Evolutionary conservation across 169 alveolate genomes (phyloP), one percentile per base, ranked within the genome.

Genomic region (Plasmodium knowlesi): DNA sequence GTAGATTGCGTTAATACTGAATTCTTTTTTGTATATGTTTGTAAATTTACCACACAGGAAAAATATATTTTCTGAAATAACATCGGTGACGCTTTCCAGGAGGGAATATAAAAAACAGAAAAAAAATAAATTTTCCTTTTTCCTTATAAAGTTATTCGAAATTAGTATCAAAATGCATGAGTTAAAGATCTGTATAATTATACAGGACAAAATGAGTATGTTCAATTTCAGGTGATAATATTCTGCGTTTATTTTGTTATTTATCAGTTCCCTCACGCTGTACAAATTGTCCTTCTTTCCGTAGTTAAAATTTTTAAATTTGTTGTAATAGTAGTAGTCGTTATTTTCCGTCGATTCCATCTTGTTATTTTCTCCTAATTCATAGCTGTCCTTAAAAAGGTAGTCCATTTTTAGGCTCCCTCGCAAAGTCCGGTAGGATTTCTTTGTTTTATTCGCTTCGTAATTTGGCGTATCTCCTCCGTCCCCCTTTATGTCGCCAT

Each of bases 11-110:
- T 81, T 91, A 39, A 82, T 28, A 34, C 70, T 91, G 54, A 91
- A 70, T 82, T 91, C 95, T 25, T 70, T 91, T 91, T 82, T 91
- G 78, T 91, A 91, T 70, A 91, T 81, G 43, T 82, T 71, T 30
- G 95, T 91, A 91, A 81, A 76, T 82, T 91, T 91, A 14, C 95
- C 95, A 81, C 95, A 91, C 73, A 91, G 83, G 83, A 91, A 91
- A 91, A 91, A 91, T 32, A 91, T 91, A 81, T 91, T 91, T 32
- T 91, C 95, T 34, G 95, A 91, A 28, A 91, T 91, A 19, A 91
- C 95, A 71, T 91, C 95, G 9, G 95, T 91, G 28, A 91, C 82
- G 74, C 95, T 81, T 76, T 91, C 95, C 71, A 91, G 54, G 39
- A 91, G 46, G 30, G 95, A 91, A 91, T 91, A 91, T 54, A 91